Evolutionary conservation across 1,139 yeast genomes (phyloP).

Genomic region (Nakaseomyces bracarensis): DNA sequence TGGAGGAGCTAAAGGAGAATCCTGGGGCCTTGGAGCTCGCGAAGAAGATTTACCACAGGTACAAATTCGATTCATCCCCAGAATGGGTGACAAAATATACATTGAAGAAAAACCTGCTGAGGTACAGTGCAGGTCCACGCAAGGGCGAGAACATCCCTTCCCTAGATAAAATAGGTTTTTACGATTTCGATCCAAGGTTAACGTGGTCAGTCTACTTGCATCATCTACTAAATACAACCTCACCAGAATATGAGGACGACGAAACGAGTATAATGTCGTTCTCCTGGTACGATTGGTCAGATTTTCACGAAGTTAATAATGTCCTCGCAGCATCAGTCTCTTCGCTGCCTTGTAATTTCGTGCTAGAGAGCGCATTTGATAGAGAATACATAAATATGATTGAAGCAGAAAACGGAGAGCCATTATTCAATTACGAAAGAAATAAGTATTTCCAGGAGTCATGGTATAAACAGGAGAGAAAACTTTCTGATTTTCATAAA

Average conservation of each 20-base stretch:
- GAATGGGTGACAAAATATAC: conserved; percentile 19
- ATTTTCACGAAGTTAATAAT: conserved; percentile 22
- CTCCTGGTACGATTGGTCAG: conserved; percentile 29
- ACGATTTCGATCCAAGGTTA: conserved; percentile 25
- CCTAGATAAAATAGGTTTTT: conserved; percentile 17
- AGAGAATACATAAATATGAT: conserved; percentile 9
- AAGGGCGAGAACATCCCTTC: conserved; percentile 12
- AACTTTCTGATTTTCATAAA: conserved; percentile 6
- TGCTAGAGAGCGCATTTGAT: conserved; percentile 16
- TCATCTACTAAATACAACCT: conserved; percentile 10
- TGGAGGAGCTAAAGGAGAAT: neutral
- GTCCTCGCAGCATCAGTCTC: conserved; percentile 8
- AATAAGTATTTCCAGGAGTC: conserved; percentile 11
- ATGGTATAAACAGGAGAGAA: conserved; percentile 12
- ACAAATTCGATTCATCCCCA: conserved; percentile 15
- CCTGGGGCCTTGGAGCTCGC: conserved; percentile 7
- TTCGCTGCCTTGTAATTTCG: conserved; percentile 15
- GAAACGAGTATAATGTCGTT: conserved; percentile 9
- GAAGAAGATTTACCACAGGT: conserved; percentile 14
- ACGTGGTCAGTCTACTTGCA: conserved; percentile 20
- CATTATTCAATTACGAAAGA: conserved; percentile 13
- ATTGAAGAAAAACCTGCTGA: conserved; percentile 16
- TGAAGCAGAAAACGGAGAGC: conserved; percentile 13
- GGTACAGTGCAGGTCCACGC: conserved; percentile 14
- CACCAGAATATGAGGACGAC: conserved; percentile 1